phyloP scores from a whole-genome alignment of 306 rosid species.

The Corylus americana region DNA sequence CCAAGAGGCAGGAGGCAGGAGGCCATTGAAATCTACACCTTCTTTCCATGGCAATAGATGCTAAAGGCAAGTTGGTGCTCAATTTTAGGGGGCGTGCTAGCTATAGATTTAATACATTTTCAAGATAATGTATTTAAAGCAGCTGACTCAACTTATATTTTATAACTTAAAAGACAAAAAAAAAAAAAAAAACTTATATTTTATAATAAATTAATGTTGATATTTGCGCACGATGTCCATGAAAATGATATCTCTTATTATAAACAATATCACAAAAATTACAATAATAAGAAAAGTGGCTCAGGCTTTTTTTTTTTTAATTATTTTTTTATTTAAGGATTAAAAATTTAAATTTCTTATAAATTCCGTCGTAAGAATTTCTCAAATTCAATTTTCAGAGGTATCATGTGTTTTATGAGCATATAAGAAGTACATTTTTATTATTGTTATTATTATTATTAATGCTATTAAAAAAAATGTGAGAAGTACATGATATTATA shows the following conservation, averaged over 20 bases:
- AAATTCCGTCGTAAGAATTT: no score
- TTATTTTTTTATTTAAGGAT: no score
- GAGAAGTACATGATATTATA: no score
- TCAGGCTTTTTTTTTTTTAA: not conserved
- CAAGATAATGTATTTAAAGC: not conserved
- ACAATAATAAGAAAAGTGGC: not conserved
- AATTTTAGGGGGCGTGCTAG: not conserved
- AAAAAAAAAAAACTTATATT: not conserved
- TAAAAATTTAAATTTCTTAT: no score
- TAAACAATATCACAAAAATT: not conserved
- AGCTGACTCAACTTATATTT: no score
- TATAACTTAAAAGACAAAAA: no score
- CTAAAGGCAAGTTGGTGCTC: not conserved
- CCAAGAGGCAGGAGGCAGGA: no score
- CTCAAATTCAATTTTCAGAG: no score
- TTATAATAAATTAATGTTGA: not conserved
- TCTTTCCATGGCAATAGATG: not conserved
- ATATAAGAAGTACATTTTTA: no score
- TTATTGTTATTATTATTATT: no score
- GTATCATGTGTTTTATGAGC: no score
- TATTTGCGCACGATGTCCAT: not conserved
- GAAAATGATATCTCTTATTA: not conserved
- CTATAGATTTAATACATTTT: not conserved
- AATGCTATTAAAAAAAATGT: no score
- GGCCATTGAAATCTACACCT: not conserved